A percentile compares a stretch with the other conserved stretches of the same genome.
phyloP scores from a whole-genome alignment of 225 moss, liverwort and hornwort species.

The Marchantia paleacea region DNA sequence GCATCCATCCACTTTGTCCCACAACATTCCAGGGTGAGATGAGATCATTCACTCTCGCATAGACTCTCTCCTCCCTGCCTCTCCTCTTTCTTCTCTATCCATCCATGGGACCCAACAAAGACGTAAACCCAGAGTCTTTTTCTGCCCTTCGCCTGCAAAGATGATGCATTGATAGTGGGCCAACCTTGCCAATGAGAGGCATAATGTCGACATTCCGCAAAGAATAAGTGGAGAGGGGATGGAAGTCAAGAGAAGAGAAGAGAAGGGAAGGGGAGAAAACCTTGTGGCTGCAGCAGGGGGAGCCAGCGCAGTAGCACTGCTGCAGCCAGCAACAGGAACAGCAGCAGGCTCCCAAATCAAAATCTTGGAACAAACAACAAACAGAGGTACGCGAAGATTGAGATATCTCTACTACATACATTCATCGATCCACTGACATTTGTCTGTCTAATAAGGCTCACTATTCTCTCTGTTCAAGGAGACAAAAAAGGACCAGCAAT shows the following conservation, averaged over 20 bases:
- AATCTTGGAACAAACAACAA: not conserved
- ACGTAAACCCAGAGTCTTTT: not conserved
- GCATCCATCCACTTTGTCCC: not conserved
- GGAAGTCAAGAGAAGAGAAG: not conserved
- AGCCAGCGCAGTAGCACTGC: too few relatives aligned
- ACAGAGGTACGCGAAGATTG: not conserved
- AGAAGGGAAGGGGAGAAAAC: not conserved
- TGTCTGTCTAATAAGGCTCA: too few relatives aligned
- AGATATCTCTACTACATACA: not conserved
- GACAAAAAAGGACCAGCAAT: not conserved
- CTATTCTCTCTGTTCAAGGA: conserved; percentile 3
- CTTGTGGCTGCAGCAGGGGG: not conserved
- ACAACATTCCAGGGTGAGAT: conserved; percentile 8
- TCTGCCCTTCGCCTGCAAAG: not conserved
- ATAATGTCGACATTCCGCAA: not conserved
- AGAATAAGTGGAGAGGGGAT: not conserved
- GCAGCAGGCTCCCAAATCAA: not conserved
- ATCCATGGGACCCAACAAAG: not conserved
- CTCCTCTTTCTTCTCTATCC: not conserved
- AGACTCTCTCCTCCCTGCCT: not conserved
- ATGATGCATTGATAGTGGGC: too few relatives aligned
- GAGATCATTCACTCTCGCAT: not conserved
- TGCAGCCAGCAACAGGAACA: not conserved
- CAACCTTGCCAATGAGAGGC: not conserved
- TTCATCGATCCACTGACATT: not conserved